These are phyloP conservation scores for Anisodus acutangulus DNA, from an alignment of 257 asterid species.

Conservation along the genomic window DNA sequence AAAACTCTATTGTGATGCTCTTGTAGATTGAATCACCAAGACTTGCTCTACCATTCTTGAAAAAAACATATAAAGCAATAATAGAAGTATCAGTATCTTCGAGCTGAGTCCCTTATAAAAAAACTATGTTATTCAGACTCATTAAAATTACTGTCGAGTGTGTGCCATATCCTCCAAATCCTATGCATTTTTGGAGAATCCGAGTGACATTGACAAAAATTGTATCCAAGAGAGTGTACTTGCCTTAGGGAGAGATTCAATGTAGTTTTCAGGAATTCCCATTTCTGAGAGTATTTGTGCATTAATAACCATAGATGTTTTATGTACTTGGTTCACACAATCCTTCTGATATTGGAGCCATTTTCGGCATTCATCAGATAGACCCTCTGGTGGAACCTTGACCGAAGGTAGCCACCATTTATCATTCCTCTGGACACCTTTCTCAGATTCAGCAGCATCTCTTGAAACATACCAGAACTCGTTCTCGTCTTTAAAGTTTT, in stretches of 20 bases:
- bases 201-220: neutral
- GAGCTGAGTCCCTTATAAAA: accelerated
- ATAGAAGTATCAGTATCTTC: neutral
- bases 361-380: constrained; percentile 62
- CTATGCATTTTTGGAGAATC: neutral
- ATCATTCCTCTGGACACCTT: constrained; percentile 61
- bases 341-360: constrained; percentile 72
- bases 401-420: constrained; percentile 94
- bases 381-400: constrained; percentile 74
- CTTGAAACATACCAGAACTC: constrained; percentile 73
- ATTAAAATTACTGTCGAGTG: neutral
- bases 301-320: constrained; percentile 89
- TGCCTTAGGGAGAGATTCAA: constrained; percentile 89
- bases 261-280: constrained; percentile 88
- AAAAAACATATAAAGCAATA: neutral
- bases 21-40: constrained; percentile 78
- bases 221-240: neutral
- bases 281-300: constrained; percentile 83
- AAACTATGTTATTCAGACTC: neutral
- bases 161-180: neutral
- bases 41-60: constrained; percentile 81
- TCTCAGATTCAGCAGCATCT: constrained; percentile 74
- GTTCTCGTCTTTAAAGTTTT: constrained; percentile 58
- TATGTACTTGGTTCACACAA: constrained; percentile 74
- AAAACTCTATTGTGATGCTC: constrained; percentile 69